Evolutionary conservation across 2,329 filamentous ascomycete genomes (phyloP).

Genomic region (Lasiodiplodia sp.): DNA sequence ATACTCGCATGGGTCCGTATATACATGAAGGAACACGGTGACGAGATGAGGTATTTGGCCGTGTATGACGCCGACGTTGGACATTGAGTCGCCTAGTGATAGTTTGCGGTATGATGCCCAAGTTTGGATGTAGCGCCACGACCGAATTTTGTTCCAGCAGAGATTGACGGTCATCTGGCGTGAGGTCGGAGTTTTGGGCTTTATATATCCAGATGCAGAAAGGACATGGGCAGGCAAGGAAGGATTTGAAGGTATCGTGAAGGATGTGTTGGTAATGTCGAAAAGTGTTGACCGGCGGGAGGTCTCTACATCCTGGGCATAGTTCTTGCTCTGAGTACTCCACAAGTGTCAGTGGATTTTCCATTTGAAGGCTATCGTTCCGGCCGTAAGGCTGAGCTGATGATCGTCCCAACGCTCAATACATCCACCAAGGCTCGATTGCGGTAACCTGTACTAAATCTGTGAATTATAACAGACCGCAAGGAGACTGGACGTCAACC

Average conservation of each 20-base stretch:
- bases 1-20: neutral
- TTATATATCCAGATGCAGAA: neutral
- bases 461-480: too few species aligned
- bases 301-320: neutral
- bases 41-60: neutral
- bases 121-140: neutral
- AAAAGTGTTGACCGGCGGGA: neutral
- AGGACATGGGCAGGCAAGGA: neutral
- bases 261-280: neutral
- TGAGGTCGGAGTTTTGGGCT: neutral
- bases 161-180: neutral
- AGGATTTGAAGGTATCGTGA: neutral
- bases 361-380: neutral
- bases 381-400: neutral
- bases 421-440: too few species aligned
- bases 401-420: too few species aligned
- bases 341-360: neutral
- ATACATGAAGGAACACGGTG: neutral
- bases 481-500: too few species aligned
- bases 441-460: too few species aligned
- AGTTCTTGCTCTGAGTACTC: neutral
- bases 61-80: neutral
- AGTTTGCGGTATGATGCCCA: neutral
- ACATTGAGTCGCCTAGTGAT: neutral
- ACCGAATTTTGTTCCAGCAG: neutral